Base-by-base conservation (phyloP, 306 rosid genomes). In the Vicia sativa region DNA sequence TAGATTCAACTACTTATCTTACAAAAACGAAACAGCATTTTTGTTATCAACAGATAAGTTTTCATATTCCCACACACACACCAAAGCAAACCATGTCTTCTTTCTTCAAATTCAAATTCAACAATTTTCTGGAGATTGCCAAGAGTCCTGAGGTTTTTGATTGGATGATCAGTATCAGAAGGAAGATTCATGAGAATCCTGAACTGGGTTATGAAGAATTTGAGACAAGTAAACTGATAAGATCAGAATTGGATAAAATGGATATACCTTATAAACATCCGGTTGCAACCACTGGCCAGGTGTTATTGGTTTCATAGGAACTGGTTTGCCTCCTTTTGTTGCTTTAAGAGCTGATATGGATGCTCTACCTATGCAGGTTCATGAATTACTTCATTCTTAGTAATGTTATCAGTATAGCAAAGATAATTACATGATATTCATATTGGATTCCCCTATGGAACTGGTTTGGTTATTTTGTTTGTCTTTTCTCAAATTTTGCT, bases 261-360 rank as follows among this genome's bases (percentile, higher is more conserved):
- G 85, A 77, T 3, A 78, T 92, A 37, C 61, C 80, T 1, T 87
- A 92, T 68, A 83, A 79, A 42, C 77, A 92, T 66, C 93, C 93
- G 18, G 77, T 87, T 55, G 93, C 91, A 18, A 64, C 68, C 5
- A 92, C 93, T 13, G 98, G 96, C n/a, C n/a, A n/a, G n/a, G n/a
- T 35, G 87, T 92, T 13, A 53, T 86, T 61, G 98, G 93, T 57
- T 83, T 38, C 75, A 59, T 92, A 15, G 98, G 98, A 19, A 82
- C 89, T 11, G 81, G 87, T 11, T 74, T 5, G 5, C 70, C 96
- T 0, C 98, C 98, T 70, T 92, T 92, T 67, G 96, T 90, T 59
- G 96, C 96, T 11, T 0, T 92, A 39, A 82, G 98, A 81, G 98
- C 98, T 60, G 98, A 92, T 46, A 92, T 92, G 96, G 98, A 92